Base-by-base conservation (phyloP, 495 filamentous ascomycete genomes). In the Neurospora sp. region DNA sequence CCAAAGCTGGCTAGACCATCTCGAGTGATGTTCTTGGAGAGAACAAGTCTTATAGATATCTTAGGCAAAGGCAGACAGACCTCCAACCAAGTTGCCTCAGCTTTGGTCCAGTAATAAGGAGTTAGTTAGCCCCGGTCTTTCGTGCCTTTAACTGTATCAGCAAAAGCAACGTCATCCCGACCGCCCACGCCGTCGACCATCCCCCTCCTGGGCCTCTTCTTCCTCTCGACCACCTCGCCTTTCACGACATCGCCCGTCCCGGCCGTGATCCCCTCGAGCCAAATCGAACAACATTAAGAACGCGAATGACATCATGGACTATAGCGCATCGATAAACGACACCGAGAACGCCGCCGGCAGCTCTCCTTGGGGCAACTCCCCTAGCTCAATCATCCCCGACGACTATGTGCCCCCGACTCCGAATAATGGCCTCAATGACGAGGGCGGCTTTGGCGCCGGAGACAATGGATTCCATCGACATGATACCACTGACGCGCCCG, bases 301-400 rank as follows among this genome's bases (percentile, higher is more conserved):
- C 16, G 20, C 53, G 11, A 27, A 22, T 35, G 39, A 74, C 69
- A 79, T 70, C 69, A 97, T 97, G 94, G 94, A 97, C 82, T 97
- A 96, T 82, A 93, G 93, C 69, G 81, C 91, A 70, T 87, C 93
- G 37, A 89, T 91, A 77, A 81, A 88, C 76, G 93, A 96, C 80
- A 88, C 89, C 16, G 92, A 94, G 9, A 84, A 93, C 75, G 87
- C 89, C 12, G 85, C 83, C 27, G 93, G 88, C 38, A 79, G 88
- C 44, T 94, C 92, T 9, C 93, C 93, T 22, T 97, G 94, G 94
- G 91, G 88, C 31, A 89, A 88, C 6, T 89, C 89, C 4, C 88
- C 87, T 10, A 78, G 79, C 14, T 79, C 85, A 14, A 76, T 78
- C 74, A 75, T 74, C 74, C 73, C 76, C 11, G 73, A 65, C 42